Conservation (phyloP, 176 grass and related monocot genomes). For the Eremochloa ophiuroides region DNA sequence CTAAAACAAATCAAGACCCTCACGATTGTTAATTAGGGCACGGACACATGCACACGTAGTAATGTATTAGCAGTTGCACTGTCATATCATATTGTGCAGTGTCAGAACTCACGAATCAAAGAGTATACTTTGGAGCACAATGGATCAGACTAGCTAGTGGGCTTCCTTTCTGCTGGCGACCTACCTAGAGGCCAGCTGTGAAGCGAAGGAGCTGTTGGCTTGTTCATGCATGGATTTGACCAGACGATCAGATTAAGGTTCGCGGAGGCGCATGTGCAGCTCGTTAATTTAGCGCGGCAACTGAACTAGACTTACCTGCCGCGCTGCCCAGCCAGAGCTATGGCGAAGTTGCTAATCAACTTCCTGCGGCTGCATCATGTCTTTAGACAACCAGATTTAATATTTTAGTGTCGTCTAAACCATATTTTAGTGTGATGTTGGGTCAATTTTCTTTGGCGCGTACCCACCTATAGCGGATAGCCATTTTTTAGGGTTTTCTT, state of each 20-base stretch:
- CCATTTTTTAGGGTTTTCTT: no score
- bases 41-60: neutral
- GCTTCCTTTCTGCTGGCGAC: neutral
- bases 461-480: no score
- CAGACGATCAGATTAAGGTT: neutral
- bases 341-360: no score
- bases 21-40: neutral
- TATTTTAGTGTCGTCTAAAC: no score
- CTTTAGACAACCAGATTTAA: no score
- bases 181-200: neutral
- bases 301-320: no score
- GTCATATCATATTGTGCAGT: neutral
- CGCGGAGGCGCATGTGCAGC: constrained; percentile 19
- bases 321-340: no score
- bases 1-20: neutral
- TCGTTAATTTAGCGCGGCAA: no score
- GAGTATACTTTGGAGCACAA: no score
- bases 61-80: neutral
- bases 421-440: no score
- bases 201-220: neutral
- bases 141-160: neutral
- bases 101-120: neutral
- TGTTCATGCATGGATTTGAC: neutral
- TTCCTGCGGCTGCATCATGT: no score
- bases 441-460: no score